Evolutionary conservation across 345 rosid genomes (phyloP), one percentile per base, ranked within the genome.

Genomic region (rapeseed (Brassica napus)): DNA sequence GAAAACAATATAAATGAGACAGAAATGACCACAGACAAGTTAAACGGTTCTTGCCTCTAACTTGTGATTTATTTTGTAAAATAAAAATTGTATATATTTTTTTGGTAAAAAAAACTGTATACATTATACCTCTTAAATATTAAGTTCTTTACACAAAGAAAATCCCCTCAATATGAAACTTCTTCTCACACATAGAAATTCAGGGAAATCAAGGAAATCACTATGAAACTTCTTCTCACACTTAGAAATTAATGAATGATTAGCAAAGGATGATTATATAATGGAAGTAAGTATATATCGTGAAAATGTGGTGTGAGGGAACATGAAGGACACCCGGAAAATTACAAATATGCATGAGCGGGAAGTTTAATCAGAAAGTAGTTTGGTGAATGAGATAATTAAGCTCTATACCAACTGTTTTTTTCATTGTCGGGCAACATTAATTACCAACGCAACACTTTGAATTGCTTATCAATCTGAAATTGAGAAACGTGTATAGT

Each of bases 281-380:
- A 63, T 23, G 47, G 12, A 15, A 18, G 23, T 59, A 18, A 12
- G 61, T 68, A 42, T 49, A 31, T 14, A 52, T 52, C 47, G 14
- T 47, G 42, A 65, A 60, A 85, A 68, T 82, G 88, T 81, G 75
- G 83, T 14, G 59, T 80, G 86, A 86, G 79, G 86, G 84, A 84
- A 87, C 57, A 24, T 49, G 62, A 52, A 71, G 57, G 57, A 77
- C 63, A 47, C 68, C 49, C 68, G 64, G 77, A 85, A 72, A 77
- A 80, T 5, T 82, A 73, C 39, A 62, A 34, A 67, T 12, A 74
- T 78, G 88, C 74, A 78, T 86, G 90, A 91, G 90, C 85, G 84
- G 79, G 93, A 88, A 88, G 75, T 89, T 79, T 86, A 88, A 88
- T 85, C 97, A 84, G 93, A 88, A 85, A 87, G 97, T 87, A 87